phyloP scores from a whole-genome alignment of 1,284 basidiomycete species.

The Anthracocystis setariae region DNA sequence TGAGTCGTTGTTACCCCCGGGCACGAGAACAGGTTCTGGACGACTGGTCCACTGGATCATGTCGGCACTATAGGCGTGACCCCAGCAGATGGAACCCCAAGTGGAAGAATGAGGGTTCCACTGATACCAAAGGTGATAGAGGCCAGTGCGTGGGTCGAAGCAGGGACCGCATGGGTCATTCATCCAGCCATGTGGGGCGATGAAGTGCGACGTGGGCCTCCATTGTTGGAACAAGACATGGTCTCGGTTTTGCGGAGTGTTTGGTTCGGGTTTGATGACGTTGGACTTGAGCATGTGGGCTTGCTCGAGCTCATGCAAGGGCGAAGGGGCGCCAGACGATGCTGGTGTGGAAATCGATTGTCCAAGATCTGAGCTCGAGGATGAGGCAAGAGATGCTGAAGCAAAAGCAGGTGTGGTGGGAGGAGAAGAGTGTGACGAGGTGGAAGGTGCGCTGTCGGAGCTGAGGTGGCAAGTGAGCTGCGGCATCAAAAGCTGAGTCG shows the following conservation, averaged over 20 bases:
- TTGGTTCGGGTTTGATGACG: neutral
- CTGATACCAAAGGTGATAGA: slow-evolving; percentile 56
- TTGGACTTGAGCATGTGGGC: slow-evolving; percentile 18
- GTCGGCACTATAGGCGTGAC: slow-evolving; percentile 46
- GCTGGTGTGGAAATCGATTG: slow-evolving; percentile 17
- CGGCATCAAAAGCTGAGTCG: slow-evolving; percentile 11
- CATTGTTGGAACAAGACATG: slow-evolving; percentile 35
- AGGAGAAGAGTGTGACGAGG: slow-evolving; percentile 4
- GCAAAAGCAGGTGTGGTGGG: slow-evolving; percentile 13
- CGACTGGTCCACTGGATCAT: slow-evolving; percentile 53
- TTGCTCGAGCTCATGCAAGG: slow-evolving; percentile 17
- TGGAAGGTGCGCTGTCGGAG: slow-evolving; percentile 5
- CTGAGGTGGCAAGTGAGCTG: neutral
- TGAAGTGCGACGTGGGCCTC: slow-evolving; percentile 49
- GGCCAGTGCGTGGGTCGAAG: slow-evolving; percentile 41
- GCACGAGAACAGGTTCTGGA: slow-evolving; percentile 29
- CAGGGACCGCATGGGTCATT: slow-evolving; percentile 56
- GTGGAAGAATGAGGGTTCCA: slow-evolving; percentile 53
- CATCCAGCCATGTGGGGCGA: slow-evolving; percentile 58
- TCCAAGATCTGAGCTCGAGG: slow-evolving; percentile 7
- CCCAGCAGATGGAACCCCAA: slow-evolving; percentile 59
- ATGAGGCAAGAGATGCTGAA: slow-evolving; percentile 10
- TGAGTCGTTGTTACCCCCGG: slow-evolving; percentile 42
- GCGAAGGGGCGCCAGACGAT: slow-evolving; percentile 21
- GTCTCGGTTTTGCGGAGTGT: neutral